These are phyloP conservation scores for Ascosphaera apis DNA, from an alignment of 2,329 filamentous ascomycete species.

Conservation along the genomic window DNA sequence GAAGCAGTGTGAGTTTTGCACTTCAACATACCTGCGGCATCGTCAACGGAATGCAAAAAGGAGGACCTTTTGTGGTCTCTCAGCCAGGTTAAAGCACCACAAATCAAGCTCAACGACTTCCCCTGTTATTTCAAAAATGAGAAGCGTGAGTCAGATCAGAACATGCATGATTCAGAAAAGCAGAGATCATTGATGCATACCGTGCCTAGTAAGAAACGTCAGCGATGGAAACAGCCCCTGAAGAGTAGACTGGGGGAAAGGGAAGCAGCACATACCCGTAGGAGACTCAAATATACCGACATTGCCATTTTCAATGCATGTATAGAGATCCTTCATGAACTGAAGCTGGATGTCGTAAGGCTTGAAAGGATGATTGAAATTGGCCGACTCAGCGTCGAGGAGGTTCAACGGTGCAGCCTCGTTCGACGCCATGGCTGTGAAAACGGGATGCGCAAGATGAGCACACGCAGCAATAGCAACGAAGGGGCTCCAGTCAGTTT, in stretches of 20 bases:
- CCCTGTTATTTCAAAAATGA: conserved; percentile 30
- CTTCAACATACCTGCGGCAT: conserved; percentile 8
- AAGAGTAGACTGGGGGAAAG: conserved; percentile 2
- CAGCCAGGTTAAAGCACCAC: conserved; percentile 76
- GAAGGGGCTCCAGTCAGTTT: too few species aligned
- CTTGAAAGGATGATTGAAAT: conserved; percentile 71
- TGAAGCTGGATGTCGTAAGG: conserved; percentile 73
- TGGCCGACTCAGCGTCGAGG: too few species aligned
- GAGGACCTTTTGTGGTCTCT: conserved; percentile 47
- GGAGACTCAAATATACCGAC: conserved; percentile 80
- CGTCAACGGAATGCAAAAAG: conserved; percentile 30
- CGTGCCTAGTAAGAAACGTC: conserved; percentile 1
- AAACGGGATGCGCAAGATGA: too few species aligned
- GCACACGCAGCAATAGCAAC: too few species aligned
- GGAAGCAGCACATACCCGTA: conserved; percentile 42
- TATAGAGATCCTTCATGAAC: conserved; percentile 69
- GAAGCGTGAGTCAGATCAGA: conserved; percentile 2
- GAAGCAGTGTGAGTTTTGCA: too few species aligned
- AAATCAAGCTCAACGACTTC: conserved; percentile 82
- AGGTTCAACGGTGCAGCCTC: too few species aligned
- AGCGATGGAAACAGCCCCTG: not conserved
- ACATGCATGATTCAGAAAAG: conserved; percentile 1
- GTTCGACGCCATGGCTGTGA: too few species aligned
- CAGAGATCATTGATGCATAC: not conserved
- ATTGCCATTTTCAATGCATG: conserved; percentile 54